Evolutionary conservation across 2,329 filamentous ascomycete genomes (phyloP).

Genomic region (Trichoderma harzianum): DNA sequence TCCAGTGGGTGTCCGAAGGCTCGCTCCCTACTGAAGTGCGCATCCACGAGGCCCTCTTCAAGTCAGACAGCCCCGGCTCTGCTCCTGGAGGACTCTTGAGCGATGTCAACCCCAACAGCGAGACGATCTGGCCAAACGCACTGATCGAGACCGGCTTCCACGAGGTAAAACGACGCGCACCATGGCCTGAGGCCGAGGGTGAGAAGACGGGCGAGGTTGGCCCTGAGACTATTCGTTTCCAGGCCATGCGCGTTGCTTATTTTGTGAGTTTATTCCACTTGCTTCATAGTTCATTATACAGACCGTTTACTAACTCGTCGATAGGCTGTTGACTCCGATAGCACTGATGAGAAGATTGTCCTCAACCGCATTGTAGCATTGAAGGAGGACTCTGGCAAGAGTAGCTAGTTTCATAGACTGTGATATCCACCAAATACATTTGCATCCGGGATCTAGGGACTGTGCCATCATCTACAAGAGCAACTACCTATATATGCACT

Average conservation of each 20-base stretch:
- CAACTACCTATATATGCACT: not conserved
- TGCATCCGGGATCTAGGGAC: not conserved
- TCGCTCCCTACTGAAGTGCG: constrained; percentile 67
- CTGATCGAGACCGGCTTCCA: constrained; percentile 76
- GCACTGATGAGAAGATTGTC: constrained; percentile 68
- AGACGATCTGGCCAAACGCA: constrained; percentile 68
- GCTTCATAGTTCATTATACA: not conserved
- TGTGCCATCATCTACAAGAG: not conserved
- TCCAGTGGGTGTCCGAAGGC: constrained; percentile 76
- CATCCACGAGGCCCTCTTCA: constrained; percentile 76
- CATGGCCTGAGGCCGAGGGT: constrained; percentile 73
- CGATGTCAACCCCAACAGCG: constrained; percentile 76
- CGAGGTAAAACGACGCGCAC: constrained; percentile 66
- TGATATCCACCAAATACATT: not conserved
- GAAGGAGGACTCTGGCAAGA: constrained; percentile 62
- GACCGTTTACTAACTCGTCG: not conserved
- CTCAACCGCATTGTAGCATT: constrained; percentile 84
- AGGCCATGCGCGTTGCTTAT: constrained; percentile 80
- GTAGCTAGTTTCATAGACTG: not conserved
- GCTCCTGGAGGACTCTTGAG: constrained; percentile 74
- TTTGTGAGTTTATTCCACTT: constrained; percentile 47
- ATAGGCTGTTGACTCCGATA: constrained; percentile 68
- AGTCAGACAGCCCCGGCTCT: constrained; percentile 71
- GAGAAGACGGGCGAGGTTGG: constrained; percentile 49
- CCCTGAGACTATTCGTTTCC: constrained; percentile 75